Conservation (phyloP, 2,329 filamentous ascomycete species). For the Dendryphion nanum region DNA sequence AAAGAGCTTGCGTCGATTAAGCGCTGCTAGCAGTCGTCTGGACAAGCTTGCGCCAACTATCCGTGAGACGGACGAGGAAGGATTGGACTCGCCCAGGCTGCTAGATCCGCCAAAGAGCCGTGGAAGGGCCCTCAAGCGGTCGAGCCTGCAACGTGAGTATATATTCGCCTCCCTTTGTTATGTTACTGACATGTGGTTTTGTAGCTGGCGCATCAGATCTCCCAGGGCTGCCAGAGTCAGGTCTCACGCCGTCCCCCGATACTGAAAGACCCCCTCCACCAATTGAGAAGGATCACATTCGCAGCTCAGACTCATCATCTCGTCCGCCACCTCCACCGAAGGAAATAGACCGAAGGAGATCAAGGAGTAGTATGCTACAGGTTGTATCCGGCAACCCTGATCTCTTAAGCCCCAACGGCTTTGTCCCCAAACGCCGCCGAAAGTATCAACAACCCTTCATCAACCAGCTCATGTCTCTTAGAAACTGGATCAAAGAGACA, state of each 20-base stretch:
- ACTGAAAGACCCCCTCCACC: slow-evolving; percentile 60
- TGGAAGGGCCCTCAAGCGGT: slow-evolving; percentile 75
- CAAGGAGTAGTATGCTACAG: slow-evolving; percentile 81
- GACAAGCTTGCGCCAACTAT: slow-evolving; percentile 77
- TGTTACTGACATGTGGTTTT: too few species aligned
- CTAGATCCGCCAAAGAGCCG: slow-evolving; percentile 64
- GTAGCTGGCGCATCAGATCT: slow-evolving; percentile 62
- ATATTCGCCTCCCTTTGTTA: too few species aligned
- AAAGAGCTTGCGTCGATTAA: slow-evolving; percentile 76
- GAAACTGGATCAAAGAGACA: slow-evolving; percentile 71
- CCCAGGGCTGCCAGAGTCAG: slow-evolving; percentile 69
- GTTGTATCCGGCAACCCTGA: slow-evolving; percentile 72
- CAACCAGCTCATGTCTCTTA: slow-evolving; percentile 65
- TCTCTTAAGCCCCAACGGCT: slow-evolving; percentile 56
- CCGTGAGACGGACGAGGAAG: slow-evolving; percentile 77
- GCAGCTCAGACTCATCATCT: slow-evolving; percentile 75
- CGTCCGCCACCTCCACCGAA: slow-evolving; percentile 83
- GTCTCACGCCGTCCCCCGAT: slow-evolving; percentile 39
- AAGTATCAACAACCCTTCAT: slow-evolving; percentile 63
- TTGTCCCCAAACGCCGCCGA: slow-evolving; percentile 55
- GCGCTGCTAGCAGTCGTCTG: slow-evolving; percentile 83
- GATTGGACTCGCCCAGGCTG: slow-evolving; percentile 42
- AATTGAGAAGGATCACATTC: slow-evolving; percentile 74
- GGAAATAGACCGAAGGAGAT: slow-evolving; percentile 65
- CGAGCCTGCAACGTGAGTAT: slow-evolving; percentile 43